phyloP scores from a whole-genome alignment of 495 filamentous ascomycete species.

The Astrocystis sublimbata region DNA sequence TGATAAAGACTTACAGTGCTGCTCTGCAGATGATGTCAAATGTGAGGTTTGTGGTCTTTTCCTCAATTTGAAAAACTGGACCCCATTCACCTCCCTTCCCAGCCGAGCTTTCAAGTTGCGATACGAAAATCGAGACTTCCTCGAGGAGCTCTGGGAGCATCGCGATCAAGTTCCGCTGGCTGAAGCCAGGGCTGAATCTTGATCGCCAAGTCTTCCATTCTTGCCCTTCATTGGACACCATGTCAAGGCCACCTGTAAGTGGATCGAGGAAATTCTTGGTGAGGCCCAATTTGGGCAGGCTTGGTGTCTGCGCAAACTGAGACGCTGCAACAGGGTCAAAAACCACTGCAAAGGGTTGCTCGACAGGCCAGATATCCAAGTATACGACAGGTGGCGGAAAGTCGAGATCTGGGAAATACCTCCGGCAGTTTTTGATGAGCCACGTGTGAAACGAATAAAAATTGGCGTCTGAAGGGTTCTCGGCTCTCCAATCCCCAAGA shows the following conservation, averaged over 20 bases:
- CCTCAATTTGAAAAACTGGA: conserved; percentile 37
- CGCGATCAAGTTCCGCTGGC: conserved; percentile 37
- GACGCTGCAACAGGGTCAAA: conserved; percentile 39
- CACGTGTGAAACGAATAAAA: conserved; percentile 27
- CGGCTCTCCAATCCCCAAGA: conserved; percentile 25
- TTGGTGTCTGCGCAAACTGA: conserved; percentile 29
- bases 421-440: conserved; percentile 26
- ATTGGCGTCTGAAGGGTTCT: conserved; percentile 29
- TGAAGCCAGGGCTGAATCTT: conserved; percentile 44
- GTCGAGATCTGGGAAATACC: conserved; percentile 31
- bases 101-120: conserved; percentile 31
- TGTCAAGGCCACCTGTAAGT: conserved; percentile 31
- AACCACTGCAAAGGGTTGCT: conserved; percentile 30
- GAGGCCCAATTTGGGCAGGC: conserved; percentile 22
- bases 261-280: conserved; percentile 24
- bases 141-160: conserved; percentile 43
- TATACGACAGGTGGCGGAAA: conserved; percentile 39
- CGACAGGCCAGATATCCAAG: conserved; percentile 49
- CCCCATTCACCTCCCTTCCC: conserved; percentile 27
- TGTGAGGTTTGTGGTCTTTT: conserved; percentile 35
- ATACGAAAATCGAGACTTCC: conserved; percentile 36
- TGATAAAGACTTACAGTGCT: conserved; percentile 26
- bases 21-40: conserved; percentile 42
- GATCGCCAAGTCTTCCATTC: conserved; percentile 42
- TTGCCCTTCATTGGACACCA: conserved; percentile 36